Evolutionary conservation across 495 filamentous ascomycete genomes (phyloP).

Genomic region (Cudoniella acicularis): DNA sequence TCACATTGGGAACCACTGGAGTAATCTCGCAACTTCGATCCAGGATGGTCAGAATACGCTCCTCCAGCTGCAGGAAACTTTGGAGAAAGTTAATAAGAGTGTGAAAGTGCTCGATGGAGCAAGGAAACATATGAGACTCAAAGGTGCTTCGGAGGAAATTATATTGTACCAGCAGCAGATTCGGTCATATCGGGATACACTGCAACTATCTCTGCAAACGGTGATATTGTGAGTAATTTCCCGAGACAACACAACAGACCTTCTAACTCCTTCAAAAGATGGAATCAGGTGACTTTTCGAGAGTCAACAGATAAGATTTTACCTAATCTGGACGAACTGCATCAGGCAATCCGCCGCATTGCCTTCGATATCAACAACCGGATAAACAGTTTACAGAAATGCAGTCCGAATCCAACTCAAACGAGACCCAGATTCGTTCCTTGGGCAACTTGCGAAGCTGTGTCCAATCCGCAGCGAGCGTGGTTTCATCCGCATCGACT

Average conservation of each 20-base stretch:
- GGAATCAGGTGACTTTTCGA: conserved; percentile 18
- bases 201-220: conserved; percentile 15
- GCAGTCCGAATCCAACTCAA: conserved; percentile 4
- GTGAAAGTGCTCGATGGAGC: conserved; percentile 10
- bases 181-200: conserved; percentile 7
- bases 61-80: conserved; percentile 1
- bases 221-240: conserved; percentile 8
- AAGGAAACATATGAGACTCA: conserved; percentile 7
- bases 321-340: conserved; percentile 15
- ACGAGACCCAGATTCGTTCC: not conserved
- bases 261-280: not conserved
- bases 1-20: conserved; percentile 17
- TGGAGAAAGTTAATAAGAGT: conserved; percentile 15
- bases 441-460: conserved; percentile 13
- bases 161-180: conserved; percentile 11
- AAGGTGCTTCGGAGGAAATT: conserved; percentile 9
- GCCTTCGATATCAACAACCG: conserved; percentile 12
- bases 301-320: conserved; percentile 21
- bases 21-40: conserved; percentile 10
- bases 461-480: conserved; percentile 15
- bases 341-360: conserved; percentile 12
- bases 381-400: conserved; percentile 12
- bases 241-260: not conserved
- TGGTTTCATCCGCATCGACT: conserved; percentile 19
- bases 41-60: conserved; percentile 13